Conservation (phyloP, 352 stramenopile genomes). For the Globisporangium iwayamae region DNA sequence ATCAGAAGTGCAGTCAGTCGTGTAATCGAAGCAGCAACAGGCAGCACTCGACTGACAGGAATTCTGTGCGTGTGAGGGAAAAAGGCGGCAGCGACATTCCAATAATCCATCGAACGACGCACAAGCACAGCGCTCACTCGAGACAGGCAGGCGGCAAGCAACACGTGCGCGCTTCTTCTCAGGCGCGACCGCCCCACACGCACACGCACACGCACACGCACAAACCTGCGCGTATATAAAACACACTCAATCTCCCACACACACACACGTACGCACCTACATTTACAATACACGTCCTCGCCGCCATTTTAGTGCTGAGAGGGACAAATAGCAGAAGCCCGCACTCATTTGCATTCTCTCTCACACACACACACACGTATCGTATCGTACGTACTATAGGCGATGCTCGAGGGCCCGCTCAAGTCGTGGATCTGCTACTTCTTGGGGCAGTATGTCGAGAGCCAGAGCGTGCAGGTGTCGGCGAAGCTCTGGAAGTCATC, state of each 20-base stretch:
- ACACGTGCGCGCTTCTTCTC: neutral
- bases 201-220: neutral
- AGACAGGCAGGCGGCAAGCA: neutral
- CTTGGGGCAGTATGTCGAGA: conserved; percentile 86
- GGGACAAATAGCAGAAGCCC: neutral
- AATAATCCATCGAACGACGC: neutral
- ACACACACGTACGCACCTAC: neutral
- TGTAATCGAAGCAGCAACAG: neutral
- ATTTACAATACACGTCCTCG: too few species aligned
- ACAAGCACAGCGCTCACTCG: neutral
- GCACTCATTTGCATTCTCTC: neutral
- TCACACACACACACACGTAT: neutral
- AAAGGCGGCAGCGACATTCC: neutral
- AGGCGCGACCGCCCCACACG: neutral
- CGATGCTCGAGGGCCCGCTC: conserved; percentile 84
- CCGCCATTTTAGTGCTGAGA: neutral
- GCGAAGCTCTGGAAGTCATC: conserved; percentile 87
- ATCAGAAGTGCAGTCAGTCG: neutral
- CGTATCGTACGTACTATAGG: neutral
- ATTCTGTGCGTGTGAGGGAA: neutral
- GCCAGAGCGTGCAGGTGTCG: conserved; percentile 79
- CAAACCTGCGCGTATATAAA: neutral
- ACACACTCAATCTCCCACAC: neutral
- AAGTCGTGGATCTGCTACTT: conserved; percentile 88
- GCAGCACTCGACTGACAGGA: neutral